Conservation (phyloP, 225 moss, liverwort and hornwort genomes). For the Climacium dendroides region DNA sequence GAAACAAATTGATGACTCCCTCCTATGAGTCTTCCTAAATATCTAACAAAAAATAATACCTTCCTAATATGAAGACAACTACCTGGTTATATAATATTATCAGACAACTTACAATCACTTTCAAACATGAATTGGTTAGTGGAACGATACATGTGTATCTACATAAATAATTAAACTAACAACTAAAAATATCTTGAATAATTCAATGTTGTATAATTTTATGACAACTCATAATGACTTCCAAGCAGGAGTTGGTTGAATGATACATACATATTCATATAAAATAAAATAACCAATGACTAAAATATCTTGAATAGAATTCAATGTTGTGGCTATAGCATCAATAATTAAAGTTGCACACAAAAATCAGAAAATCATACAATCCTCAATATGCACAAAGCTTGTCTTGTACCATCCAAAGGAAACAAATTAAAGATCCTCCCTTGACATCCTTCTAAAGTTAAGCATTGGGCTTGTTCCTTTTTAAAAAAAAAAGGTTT, state of each 20-base stretch:
- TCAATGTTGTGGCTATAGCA: neutral
- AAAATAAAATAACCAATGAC: neutral
- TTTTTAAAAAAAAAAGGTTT: neutral
- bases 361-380: neutral
- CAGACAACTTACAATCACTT: too few relatives aligned
- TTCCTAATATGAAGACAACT: too few relatives aligned
- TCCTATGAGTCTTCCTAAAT: rapidly evolving
- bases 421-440: neutral
- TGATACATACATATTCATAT: too few relatives aligned
- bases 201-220: too few relatives aligned
- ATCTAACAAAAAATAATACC: neutral
- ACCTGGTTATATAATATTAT: neutral
- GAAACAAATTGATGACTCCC: neutral
- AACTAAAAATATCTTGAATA: too few relatives aligned
- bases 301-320: neutral
- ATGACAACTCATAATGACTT: too few relatives aligned
- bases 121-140: neutral
- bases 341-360: neutral
- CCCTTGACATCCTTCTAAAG: neutral
- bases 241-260: too few relatives aligned
- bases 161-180: too few relatives aligned
- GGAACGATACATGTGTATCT: neutral
- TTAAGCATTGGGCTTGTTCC: neutral
- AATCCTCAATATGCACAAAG: neutral
- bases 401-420: neutral